These are phyloP conservation scores for Striga asiatica DNA, from an alignment of 257 asterid species.

Conservation along the genomic window DNA sequence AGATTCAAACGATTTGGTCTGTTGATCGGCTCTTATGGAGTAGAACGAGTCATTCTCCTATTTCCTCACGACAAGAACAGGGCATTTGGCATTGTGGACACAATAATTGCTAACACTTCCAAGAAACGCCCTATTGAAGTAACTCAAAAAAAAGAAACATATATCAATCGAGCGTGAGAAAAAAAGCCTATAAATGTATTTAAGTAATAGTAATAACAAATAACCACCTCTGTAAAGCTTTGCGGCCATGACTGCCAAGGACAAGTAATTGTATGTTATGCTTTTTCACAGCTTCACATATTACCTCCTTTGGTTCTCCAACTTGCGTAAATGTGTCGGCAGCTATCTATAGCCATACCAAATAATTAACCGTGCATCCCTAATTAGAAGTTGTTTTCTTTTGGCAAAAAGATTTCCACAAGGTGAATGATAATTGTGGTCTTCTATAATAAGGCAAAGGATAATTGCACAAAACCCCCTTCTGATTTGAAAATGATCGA, in stretches of 20 bases:
- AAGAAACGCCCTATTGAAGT: constrained; percentile 40
- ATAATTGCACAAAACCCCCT: no score
- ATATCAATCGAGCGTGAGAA: background rate
- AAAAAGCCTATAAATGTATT: background rate
- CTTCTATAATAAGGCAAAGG: no score
- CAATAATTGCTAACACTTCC: constrained; percentile 72
- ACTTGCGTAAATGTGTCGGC: constrained; percentile 35
- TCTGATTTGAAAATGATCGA: no score
- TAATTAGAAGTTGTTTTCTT: no score
- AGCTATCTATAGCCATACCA: constrained; percentile 23
- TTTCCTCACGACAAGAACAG: constrained; percentile 51
- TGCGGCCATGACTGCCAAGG: constrained; percentile 39
- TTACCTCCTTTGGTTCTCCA: constrained; percentile 42
- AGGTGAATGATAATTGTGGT: no score
- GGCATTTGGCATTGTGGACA: constrained; percentile 45
- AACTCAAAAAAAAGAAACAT: background rate
- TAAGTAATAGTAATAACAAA: background rate
- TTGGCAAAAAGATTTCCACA: no score
- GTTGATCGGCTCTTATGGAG: background rate
- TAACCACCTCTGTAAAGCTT: constrained; percentile 34
- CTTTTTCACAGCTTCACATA: constrained; percentile 44
- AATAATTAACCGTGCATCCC: no score
- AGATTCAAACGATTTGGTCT: background rate
- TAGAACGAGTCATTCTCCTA: background rate
- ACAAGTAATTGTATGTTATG: constrained; percentile 28